Evolutionary conservation across 176 grass and related monocot species (phyloP).

Genomic region (Oryza meridionalis): DNA sequence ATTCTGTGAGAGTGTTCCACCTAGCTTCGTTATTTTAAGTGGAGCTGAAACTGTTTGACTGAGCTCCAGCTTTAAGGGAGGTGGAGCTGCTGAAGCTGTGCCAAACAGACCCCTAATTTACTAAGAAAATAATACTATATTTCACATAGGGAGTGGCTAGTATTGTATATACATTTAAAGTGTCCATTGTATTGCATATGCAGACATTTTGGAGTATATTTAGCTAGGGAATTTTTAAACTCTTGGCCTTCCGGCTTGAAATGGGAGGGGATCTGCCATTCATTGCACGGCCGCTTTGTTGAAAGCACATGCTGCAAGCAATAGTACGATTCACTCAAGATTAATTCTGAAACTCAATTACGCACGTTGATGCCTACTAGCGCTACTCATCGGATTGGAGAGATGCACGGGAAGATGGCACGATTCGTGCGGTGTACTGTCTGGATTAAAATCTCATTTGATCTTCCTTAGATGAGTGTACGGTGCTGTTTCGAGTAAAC

Average conservation of each 20-base stretch:
- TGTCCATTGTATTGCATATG: too few species aligned
- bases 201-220: too few species aligned
- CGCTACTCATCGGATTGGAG: neutral
- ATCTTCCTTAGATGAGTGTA: neutral
- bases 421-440: neutral
- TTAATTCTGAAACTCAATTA: neutral
- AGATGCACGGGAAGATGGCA: neutral
- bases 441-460: neutral
- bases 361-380: neutral
- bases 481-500: neutral
- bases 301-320: neutral
- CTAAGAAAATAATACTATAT: too few species aligned
- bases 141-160: too few species aligned
- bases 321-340: neutral
- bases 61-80: too few species aligned
- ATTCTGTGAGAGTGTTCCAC: too few species aligned
- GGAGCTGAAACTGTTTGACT: too few species aligned
- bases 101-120: too few species aligned
- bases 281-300: neutral
- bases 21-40: too few species aligned
- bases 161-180: too few species aligned
- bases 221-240: too few species aligned
- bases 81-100: too few species aligned
- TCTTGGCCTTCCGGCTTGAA: neutral
- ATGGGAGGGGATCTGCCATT: neutral